phyloP scores from a whole-genome alignment of 331 rosid species.

The Prunus yedoensis region DNA sequence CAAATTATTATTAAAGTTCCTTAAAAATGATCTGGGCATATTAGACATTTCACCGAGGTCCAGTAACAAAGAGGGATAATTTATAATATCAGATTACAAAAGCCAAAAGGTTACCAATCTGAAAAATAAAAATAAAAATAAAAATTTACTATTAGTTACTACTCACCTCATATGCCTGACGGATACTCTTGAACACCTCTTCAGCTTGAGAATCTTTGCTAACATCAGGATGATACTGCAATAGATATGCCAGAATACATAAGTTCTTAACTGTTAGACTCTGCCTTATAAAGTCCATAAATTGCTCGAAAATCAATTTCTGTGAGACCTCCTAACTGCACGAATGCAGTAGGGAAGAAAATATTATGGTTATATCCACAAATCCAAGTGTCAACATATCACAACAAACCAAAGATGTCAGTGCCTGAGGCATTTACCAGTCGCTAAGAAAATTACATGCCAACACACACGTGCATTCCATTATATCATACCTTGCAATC shows the following conservation, averaged over 20 bases:
- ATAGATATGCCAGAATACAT: slow-evolving; percentile 18
- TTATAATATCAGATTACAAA: background rate
- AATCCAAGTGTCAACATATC: background rate
- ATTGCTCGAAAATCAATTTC: background rate
- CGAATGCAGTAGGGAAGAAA: background rate
- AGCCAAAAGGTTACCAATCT: background rate
- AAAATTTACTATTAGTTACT: background rate
- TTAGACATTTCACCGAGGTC: background rate
- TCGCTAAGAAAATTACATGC: background rate
- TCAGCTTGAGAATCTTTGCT: slow-evolving; percentile 70
- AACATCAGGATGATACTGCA: slow-evolving; percentile 95
- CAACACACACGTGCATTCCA: background rate
- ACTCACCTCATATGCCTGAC: slow-evolving; percentile 74
- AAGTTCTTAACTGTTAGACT: background rate
- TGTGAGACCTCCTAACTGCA: background rate
- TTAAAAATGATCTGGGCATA: too few species aligned
- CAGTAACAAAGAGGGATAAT: background rate
- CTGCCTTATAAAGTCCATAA: background rate
- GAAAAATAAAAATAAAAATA: fast-evolving
- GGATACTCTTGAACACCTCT: slow-evolving; percentile 74
- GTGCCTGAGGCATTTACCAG: background rate
- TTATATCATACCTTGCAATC: background rate
- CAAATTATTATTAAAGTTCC: background rate
- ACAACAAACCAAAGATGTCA: background rate
- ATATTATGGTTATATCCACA: background rate